These are phyloP conservation scores for Neurospora sp. DNA, from an alignment of 495 filamentous ascomycete genomes.

Conservation along the genomic window DNA sequence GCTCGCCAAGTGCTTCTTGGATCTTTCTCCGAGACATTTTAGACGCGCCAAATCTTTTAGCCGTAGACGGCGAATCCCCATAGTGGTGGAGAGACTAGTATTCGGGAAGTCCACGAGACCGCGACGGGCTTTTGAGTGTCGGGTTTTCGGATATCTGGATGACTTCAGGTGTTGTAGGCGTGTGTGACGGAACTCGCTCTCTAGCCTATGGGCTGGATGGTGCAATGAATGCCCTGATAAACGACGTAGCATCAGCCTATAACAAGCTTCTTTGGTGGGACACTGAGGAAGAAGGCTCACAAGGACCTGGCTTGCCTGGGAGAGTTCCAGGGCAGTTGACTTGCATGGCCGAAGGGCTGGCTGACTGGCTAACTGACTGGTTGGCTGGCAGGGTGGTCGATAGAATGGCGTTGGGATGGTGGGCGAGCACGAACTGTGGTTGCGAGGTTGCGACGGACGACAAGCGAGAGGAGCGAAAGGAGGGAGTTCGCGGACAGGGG, in stretches of 20 bases:
- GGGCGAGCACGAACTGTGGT: neutral
- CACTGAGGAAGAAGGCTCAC: neutral
- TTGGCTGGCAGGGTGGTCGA: neutral
- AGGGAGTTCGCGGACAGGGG: neutral
- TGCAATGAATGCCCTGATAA: neutral
- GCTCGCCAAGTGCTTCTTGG: neutral
- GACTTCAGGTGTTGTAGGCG: neutral
- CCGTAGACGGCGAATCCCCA: neutral
- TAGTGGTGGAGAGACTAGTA: neutral
- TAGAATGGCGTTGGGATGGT: neutral
- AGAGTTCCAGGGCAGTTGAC: neutral
- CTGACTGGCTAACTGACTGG: neutral
- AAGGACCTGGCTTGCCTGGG: neutral
- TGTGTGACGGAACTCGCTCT: neutral
- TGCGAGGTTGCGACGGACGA: neutral
- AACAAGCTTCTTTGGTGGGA: neutral
- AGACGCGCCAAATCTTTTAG: neutral
- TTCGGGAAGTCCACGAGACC: neutral
- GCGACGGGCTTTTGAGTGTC: neutral
- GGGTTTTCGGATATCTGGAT: neutral
- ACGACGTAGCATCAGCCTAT: neutral
- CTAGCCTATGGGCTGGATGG: neutral
- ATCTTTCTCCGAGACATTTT: neutral
- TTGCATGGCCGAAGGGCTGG: neutral
- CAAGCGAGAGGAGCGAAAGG: neutral